Base-by-base conservation (phyloP, 2,329 filamentous ascomycete genomes). In the Neofusicoccum kwambonambiense region DNA sequence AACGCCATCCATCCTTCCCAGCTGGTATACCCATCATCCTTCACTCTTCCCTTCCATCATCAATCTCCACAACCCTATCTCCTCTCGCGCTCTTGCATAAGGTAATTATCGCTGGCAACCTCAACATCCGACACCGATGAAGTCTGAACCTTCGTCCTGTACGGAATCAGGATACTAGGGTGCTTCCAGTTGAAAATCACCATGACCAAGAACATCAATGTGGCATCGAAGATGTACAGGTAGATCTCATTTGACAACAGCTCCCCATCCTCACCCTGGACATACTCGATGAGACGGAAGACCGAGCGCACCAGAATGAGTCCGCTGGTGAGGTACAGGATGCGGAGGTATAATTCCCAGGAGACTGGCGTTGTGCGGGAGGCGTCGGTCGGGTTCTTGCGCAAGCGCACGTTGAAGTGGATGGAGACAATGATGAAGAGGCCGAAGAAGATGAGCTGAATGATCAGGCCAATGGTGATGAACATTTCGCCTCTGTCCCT, bases 391-490 rank as follows among this genome's bases (percentile, higher is more conserved):
- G 73, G 72, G 8, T 52, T 52, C 15, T 45, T 50, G 17, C 52
- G 34, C 44, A 75, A 61, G 12, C 74, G 67, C 1, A 66, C 34
- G 54, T 76, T 68, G 67, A 73, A 76, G 62, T 74, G 49, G 6
- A 69, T 70, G n/a, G 69, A 62, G 51, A 74, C 27, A 64, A 76
- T 68, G 65, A 81, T 77, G 74, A 86, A 86, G 63, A 83, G 77
- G 11, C 77, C 73, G 70, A 85, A 85, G 69, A 82, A 82, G 62
- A 77, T 56, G 65, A 85, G 75, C 67, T 86, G 83, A 42, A 85
- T 70, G 17, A 80, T 73, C 4, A 86, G 76, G 1, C 83, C 83
- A 7, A 70, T 78, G 17, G 85, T 71, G 47, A 85, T 77, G 62
- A 85, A 74, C 62, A 76, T 75, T 34, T 80, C 73, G 62, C 79